Evolutionary conservation across 1,284 basidiomycete species (phyloP), one percentile per base, ranked within the genome.

Genomic region (Apiotrichum montevideense): DNA sequence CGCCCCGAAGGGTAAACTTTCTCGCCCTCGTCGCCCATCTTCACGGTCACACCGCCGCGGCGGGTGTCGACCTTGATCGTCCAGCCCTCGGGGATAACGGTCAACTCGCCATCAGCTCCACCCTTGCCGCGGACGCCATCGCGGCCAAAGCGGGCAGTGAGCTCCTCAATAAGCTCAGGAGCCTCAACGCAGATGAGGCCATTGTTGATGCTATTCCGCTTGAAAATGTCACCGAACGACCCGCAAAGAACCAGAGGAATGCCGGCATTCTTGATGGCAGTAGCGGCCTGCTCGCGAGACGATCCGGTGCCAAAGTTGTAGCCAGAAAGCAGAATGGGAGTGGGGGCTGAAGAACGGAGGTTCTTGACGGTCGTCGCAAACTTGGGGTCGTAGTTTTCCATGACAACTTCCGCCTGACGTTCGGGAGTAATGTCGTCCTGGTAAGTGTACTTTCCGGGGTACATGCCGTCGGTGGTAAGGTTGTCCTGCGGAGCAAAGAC

Each of bases 271-370:
- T 95, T 93, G 64, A 99, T 85, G 1, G 95, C 95, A 0, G 95
- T 99, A 13, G 96, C 96, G 1, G 95, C 95, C 76, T 99, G 95
- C 77, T 99, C 95, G 51, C 95, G 86, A n/a, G 93, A 97, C 0
- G 92, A 96, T 7, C 95, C 96, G 0, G 96, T 98, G 63, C 95
- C 95, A 72, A 99, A 98, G 80, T 99, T 99, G 81, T 92, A 98
- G 10, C 96, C 95, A 1, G 91, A 85, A 11, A 96, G 85, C 32
- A 99, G 83, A 54, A 98, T 79, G 8, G 87, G 85, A 1, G 61
- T 63, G 0, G 55, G 47, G 15, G 49, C 35, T 49, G 58, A 58
- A 58, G 54, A 78, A 34, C 76, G 77, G 32, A 94, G 79, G 2
- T 82, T 78, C 1, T 85, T 83, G 51, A 94, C 86, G 47, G 85